Conservation (phyloP, 75 land plant genomes). For the Isoetes taiwanensis region DNA sequence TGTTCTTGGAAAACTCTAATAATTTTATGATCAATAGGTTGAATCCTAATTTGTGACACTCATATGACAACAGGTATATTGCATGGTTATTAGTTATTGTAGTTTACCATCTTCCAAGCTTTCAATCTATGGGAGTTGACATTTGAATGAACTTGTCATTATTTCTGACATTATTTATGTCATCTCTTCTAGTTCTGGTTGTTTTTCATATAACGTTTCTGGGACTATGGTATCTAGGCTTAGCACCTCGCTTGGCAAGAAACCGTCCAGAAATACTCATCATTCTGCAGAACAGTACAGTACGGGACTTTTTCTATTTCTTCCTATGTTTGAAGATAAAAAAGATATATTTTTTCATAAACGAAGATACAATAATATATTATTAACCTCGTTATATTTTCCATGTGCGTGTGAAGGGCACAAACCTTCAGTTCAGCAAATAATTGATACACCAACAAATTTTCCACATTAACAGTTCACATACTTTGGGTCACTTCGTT, state of each 20-base stretch:
- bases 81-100: slow-evolving; percentile 84
- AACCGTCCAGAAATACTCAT: slow-evolving; percentile 70
- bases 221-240: slow-evolving; percentile 90
- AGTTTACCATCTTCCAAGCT: slow-evolving; percentile 88
- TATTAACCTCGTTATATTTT: too few species aligned
- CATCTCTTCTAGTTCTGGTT: slow-evolving; percentile 65
- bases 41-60: background rate
- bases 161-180: slow-evolving; percentile 68
- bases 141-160: slow-evolving; percentile 88
- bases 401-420: too few species aligned
- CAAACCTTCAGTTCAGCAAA: too few species aligned
- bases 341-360: too few species aligned
- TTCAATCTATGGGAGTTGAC: slow-evolving; percentile 97
- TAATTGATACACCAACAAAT: too few species aligned
- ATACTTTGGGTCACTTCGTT: too few species aligned
- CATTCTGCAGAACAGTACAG: slow-evolving; percentile 90
- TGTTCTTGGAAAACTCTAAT: background rate
- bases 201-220: slow-evolving; percentile 74
- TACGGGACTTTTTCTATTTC: slow-evolving; percentile 18
- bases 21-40: background rate
- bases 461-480: too few species aligned
- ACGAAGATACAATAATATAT: too few species aligned
- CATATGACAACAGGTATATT: slow-evolving; percentile 53
- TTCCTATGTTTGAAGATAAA: background rate
- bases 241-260: slow-evolving; percentile 89